These are phyloP conservation scores for Monoraphidium neglectum DNA, from an alignment of 139 green algal species.

Conservation along the genomic window DNA sequence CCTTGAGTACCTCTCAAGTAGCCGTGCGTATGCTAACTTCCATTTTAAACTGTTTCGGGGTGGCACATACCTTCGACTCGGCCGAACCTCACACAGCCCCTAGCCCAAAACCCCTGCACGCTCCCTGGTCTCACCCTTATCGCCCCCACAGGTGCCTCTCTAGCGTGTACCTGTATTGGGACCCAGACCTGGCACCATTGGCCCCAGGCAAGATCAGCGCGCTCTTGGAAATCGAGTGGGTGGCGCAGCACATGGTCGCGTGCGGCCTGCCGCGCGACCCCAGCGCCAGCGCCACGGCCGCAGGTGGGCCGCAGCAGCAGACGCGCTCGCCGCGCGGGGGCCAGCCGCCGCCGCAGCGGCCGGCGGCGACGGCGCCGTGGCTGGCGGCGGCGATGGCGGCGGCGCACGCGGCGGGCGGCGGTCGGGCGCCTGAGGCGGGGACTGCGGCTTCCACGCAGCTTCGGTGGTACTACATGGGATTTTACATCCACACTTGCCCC, in stretches of 20 bases:
- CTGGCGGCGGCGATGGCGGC: not conserved
- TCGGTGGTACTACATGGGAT: slow-evolving; percentile 94
- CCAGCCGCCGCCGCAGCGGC: not conserved
- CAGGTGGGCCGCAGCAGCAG: not conserved
- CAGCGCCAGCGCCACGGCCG: not conserved
- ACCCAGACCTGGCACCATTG: slow-evolving; percentile 73
- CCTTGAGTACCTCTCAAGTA: not conserved
- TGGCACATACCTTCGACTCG: no score
- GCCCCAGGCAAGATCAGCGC: slow-evolving; percentile 74
- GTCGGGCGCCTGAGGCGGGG: not conserved
- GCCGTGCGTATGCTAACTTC: not conserved
- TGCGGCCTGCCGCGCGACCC: not conserved
- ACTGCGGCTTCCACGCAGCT: slow-evolving; percentile 40
- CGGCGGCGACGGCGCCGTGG: not conserved
- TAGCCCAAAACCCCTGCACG: not conserved
- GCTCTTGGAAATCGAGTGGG: slow-evolving; percentile 87
- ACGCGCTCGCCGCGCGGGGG: not conserved
- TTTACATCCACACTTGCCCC: slow-evolving; percentile 94
- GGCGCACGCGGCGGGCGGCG: not conserved
- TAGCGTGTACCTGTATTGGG: slow-evolving; percentile 96
- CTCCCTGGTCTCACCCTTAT: not conserved
- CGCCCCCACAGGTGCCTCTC: slow-evolving; percentile 76
- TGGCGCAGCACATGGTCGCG: slow-evolving; percentile 33
- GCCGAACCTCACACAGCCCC: not conserved
- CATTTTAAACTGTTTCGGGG: not conserved